These are phyloP conservation scores for Neurospora tetraspora DNA, from an alignment of 495 filamentous ascomycete genomes.

Conservation along the genomic window DNA sequence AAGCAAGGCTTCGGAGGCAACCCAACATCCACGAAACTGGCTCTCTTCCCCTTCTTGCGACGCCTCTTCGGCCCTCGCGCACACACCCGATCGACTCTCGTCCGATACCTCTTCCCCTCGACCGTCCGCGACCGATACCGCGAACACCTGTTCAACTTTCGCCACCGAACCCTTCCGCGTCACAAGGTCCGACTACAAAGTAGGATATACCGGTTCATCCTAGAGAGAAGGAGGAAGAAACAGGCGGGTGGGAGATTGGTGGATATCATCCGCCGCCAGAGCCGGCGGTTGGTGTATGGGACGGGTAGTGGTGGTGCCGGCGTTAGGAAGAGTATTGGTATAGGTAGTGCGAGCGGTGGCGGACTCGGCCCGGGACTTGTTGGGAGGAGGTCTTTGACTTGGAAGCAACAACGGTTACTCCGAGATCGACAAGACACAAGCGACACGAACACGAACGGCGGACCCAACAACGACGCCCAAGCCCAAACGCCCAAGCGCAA, in stretches of 20 bases:
- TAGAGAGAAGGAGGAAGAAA: conserved; percentile 50
- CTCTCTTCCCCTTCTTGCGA: conserved; percentile 14
- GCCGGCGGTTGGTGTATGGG: conserved; percentile 32
- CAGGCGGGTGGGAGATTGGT: conserved; percentile 40
- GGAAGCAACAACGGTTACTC: neutral
- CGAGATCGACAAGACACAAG: neutral
- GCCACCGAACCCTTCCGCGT: conserved; percentile 60
- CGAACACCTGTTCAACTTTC: conserved; percentile 53
- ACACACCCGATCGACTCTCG: conserved; percentile 25
- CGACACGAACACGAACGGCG: neutral
- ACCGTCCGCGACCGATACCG: conserved; percentile 35
- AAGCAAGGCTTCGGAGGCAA: neutral
- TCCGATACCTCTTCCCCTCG: conserved; percentile 50
- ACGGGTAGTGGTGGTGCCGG: neutral
- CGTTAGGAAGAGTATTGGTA: neutral
- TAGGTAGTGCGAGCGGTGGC: neutral
- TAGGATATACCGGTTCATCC: conserved; percentile 61
- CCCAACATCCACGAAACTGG: conserved; percentile 11
- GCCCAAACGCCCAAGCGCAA: neutral
- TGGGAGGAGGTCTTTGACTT: neutral
- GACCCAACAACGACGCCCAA: neutral
- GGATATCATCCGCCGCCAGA: conserved; percentile 38
- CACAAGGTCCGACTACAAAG: conserved; percentile 61
- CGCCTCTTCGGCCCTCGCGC: conserved; percentile 3
- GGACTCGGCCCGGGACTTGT: neutral